Conservation (phyloP, 495 filamentous ascomycete genomes). For the Penicillium cataractarum region DNA sequence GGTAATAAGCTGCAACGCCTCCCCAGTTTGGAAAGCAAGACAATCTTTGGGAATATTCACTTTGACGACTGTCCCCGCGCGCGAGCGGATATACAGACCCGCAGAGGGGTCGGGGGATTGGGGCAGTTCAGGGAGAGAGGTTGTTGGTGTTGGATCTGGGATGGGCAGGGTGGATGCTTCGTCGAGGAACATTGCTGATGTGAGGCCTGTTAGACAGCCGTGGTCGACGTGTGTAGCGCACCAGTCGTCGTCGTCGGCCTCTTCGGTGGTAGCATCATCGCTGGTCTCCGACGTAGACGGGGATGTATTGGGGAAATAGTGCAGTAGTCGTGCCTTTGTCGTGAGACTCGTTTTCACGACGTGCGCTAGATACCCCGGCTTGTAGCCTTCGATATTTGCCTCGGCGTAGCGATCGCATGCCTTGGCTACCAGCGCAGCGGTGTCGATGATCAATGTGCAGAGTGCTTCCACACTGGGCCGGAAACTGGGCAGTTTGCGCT, state of each 20-base stretch:
- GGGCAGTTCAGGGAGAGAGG: conserved; percentile 65
- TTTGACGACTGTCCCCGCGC: conserved; percentile 75
- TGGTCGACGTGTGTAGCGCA: conserved; percentile 94
- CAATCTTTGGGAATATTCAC: conserved; percentile 89
- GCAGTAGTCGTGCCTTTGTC: conserved; percentile 89
- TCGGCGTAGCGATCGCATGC: conserved; percentile 88
- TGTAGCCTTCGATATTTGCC: conserved; percentile 74
- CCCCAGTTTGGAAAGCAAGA: conserved; percentile 94
- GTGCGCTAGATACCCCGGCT: conserved; percentile 75
- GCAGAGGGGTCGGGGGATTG: conserved; percentile 78
- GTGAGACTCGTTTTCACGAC: conserved; percentile 84
- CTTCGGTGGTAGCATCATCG: no score
- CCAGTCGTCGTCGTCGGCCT: conserved; percentile 89
- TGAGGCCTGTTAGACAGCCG: conserved; percentile 91
- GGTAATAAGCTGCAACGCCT: conserved; percentile 88
- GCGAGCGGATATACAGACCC: conserved; percentile 89
- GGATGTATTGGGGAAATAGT: conserved; percentile 98
- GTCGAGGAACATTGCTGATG: conserved; percentile 94
- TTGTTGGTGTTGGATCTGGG: conserved; percentile 26
- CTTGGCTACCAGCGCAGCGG: conserved; percentile 79
- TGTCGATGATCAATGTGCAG: conserved; percentile 84
- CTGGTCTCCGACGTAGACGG: no score
- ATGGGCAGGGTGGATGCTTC: conserved; percentile 58
- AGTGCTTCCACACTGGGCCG: conserved; percentile 70
- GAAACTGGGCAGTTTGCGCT: conserved; percentile 72